phyloP scores from a whole-genome alignment of 352 stramenopile species.

The Lagenidium sp. region DNA sequence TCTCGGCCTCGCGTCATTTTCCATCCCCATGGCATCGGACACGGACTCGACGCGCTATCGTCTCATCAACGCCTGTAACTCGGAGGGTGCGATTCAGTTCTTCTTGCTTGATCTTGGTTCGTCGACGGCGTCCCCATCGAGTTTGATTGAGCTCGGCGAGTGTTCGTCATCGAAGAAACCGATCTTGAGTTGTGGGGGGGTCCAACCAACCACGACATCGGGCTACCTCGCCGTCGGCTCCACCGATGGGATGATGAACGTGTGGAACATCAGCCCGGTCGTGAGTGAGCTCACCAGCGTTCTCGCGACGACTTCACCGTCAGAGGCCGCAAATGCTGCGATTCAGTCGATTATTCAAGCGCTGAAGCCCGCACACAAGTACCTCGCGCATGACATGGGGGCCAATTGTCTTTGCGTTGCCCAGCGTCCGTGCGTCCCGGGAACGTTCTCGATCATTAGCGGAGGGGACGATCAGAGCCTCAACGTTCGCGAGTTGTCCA shows the following conservation, averaged over 20 bases:
- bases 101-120: conserved; percentile 41
- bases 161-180: conserved; percentile 63
- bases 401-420: conserved; percentile 58
- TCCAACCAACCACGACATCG: conserved; percentile 20
- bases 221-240: conserved; percentile 63
- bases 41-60: conserved; percentile 18
- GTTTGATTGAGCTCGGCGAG: conserved; percentile 31
- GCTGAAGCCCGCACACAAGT: conserved; percentile 34
- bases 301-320: conserved; percentile 11
- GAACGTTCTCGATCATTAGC: conserved; percentile 60
- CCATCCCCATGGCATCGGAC: no score
- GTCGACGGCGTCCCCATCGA: conserved; percentile 5
- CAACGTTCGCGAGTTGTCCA: conserved; percentile 25
- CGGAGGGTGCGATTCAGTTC: conserved; percentile 58
- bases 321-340: background rate
- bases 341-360: conserved; percentile 14
- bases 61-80: conserved; percentile 63
- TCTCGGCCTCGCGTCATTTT: conserved; percentile 56
- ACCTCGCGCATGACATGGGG: conserved; percentile 81
- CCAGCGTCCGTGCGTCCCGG: conserved; percentile 1
- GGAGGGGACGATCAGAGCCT: conserved; percentile 80
- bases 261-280: conserved; percentile 49
- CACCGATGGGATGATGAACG: conserved; percentile 69
- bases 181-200: conserved; percentile 57
- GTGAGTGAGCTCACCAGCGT: background rate